Evolutionary conservation across 164 flowering plant species (phyloP).

Genomic region (Nelumbo lutea): DNA sequence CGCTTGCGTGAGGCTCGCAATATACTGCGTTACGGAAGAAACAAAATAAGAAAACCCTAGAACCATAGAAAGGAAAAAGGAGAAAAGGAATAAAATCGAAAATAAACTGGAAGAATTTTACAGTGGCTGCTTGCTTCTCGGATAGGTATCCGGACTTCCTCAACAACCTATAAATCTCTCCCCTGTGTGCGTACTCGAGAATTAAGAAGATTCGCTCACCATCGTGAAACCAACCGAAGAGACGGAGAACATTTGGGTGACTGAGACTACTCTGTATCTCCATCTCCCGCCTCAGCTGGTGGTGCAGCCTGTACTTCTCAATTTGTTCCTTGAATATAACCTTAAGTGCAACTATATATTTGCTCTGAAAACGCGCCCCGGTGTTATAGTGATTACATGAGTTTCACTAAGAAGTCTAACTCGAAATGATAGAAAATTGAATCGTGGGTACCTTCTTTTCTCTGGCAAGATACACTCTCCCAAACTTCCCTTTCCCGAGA

Average conservation of each 20-base stretch:
- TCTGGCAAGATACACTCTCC: slow-evolving; percentile 81
- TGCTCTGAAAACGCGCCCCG: slow-evolving; percentile 8
- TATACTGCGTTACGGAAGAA: slow-evolving; percentile 42
- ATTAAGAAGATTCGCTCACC: slow-evolving; percentile 69
- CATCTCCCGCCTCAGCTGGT: slow-evolving; percentile 68
- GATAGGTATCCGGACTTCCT: slow-evolving; percentile 40
- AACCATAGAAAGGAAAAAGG: neutral
- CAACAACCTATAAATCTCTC: slow-evolving; percentile 72
- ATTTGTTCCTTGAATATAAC: slow-evolving; percentile 78
- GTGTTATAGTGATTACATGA: too few relatives aligned
- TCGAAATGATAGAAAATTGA: neutral
- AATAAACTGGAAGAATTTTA: slow-evolving; percentile 14
- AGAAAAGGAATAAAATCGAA: neutral
- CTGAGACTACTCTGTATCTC: slow-evolving; percentile 24
- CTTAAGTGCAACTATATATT: slow-evolving; percentile 78
- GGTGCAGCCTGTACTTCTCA: slow-evolving; percentile 62
- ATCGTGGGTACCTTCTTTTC: slow-evolving; percentile 52
- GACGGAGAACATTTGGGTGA: slow-evolving; percentile 80
- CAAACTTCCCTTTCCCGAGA: slow-evolving; percentile 88
- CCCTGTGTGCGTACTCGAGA: slow-evolving; percentile 83
- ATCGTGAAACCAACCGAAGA: slow-evolving; percentile 89
- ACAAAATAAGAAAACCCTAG: neutral
- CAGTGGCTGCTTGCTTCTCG: slow-evolving; percentile 83
- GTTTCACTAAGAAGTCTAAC: neutral
- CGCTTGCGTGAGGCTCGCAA: slow-evolving; percentile 78